Conservation (phyloP, 208 protist genomes). For the Plasmodiophora brassicae region DNA sequence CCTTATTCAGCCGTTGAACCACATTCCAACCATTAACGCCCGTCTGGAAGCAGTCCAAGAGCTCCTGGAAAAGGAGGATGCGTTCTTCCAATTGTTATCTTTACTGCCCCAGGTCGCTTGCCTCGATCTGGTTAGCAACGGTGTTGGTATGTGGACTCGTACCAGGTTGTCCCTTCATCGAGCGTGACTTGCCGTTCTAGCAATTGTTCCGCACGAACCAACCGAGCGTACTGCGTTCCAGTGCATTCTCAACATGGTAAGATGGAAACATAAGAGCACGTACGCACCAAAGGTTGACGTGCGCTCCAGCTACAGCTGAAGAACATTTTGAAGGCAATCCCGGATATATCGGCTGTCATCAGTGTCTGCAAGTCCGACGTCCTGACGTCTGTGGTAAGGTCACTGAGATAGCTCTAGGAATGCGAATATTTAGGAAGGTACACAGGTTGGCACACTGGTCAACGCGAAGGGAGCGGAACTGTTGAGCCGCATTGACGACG, state of each 20-base stretch:
- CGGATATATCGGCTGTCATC: background rate
- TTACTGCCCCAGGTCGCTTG: background rate
- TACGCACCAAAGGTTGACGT: background rate
- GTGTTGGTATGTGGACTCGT: background rate
- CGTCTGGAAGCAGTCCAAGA: constrained; percentile 21
- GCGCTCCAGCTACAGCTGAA: background rate
- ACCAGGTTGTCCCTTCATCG: background rate
- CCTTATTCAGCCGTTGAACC: constrained; percentile 20
- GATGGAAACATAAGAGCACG: background rate
- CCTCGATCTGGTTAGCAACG: background rate
- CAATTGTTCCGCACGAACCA: background rate
- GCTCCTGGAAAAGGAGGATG: background rate
- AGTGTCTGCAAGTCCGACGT: background rate
- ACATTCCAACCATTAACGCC: constrained; percentile 21
- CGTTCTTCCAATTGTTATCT: background rate
- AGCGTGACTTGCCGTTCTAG: background rate
- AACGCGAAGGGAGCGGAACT: background rate
- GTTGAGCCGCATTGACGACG: background rate
- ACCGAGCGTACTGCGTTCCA: background rate
- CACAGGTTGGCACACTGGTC: background rate
- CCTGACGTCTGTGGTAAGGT: background rate
- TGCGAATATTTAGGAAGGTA: too few species aligned
- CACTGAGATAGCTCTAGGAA: too few species aligned
- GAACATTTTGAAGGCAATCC: background rate
- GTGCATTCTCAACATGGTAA: background rate